Base-by-base conservation (phyloP, 805 yeast genomes). In the Tetrapisispora pingtungensis region DNA sequence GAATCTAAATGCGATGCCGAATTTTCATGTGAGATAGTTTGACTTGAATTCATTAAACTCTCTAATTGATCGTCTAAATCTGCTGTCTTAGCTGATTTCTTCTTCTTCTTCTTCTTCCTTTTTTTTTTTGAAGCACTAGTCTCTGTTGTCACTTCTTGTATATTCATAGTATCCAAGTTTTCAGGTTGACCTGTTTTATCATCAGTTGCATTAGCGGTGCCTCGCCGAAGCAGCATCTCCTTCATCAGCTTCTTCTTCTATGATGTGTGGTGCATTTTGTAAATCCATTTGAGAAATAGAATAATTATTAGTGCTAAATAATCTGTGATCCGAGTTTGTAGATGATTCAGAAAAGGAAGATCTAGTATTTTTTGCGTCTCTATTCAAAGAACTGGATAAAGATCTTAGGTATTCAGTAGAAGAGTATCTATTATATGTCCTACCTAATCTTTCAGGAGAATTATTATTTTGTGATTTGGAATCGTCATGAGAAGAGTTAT, bases 381-480 rank as follows among this genome's bases (percentile, higher is more conserved):
- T 53, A 36, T 55, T 56, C 34, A 57, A 42, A 15, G 64, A 60
- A 33, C 60, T 54, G 8, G 59, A 57, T 27, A 60, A 44, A 6
- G 83, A 75, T 52, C 88, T 72, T 50, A 82, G 66, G 56, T 80
- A 82, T 47, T 75, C 71, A 1, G 54, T 51, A 10, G 62, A 66
- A 4, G 64, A 56, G 15, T 58, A 62, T 41, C 48, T 50, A 24
- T 50, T 46, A 22, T 46, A 33, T 3, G 54, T 47, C 40, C 61
- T 51, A 20, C 56, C 58, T 18, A 49, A 41, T 17, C 59, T 45
- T 30, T 51, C 58, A 13, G 40, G 33, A 8, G 40, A 37, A 28
- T 34, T 33, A 15, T 41, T 42, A 15, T 30, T 20, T 10, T 45
- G 44, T 10, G 44, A 40, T 7, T 49, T 46, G 7, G 51, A 69